Conservation (phyloP, 1,284 basidiomycete species). For the Xerocomus nothofagi region DNA sequence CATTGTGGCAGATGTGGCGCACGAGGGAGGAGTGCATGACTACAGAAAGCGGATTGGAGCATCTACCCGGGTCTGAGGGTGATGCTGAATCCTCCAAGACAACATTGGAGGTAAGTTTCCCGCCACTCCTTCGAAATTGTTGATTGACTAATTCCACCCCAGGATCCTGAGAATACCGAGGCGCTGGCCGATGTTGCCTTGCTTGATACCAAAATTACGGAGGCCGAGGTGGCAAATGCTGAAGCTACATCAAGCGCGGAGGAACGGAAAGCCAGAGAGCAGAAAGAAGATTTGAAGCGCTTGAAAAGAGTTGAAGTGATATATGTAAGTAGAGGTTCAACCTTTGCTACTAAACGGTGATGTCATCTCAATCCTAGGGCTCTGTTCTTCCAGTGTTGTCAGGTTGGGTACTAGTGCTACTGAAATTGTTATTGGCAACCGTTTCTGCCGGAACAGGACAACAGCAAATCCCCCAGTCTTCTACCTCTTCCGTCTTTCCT, state of each 20-base stretch:
- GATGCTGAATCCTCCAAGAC: conserved; percentile 48
- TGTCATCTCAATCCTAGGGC: conserved; percentile 43
- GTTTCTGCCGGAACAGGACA: conserved; percentile 74
- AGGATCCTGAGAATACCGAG: conserved; percentile 63
- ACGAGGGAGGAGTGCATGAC: conserved; percentile 94
- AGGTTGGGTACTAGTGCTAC: conserved; percentile 85
- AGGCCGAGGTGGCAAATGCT: conserved; percentile 60
- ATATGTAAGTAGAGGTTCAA: conserved; percentile 61
- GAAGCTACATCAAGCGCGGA: conserved; percentile 54
- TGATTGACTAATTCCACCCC: conserved; percentile 8
- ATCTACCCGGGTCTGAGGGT: conserved; percentile 66
- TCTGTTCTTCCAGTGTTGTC: conserved; percentile 81
- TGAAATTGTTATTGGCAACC: conserved; percentile 87
- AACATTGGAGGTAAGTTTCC: conserved; percentile 39
- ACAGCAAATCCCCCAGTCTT: conserved; percentile 56
- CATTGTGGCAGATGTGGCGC: conserved; percentile 93
- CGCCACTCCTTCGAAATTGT: conserved; percentile 2
- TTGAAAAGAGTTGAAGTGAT: conserved; percentile 87
- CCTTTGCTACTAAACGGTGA: conserved; percentile 3
- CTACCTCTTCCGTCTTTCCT: conserved; percentile 64
- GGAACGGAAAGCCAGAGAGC: conserved; percentile 64
- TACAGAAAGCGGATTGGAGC: conserved; percentile 87
- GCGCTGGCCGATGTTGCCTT: conserved; percentile 66
- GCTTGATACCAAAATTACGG: conserved; percentile 69
- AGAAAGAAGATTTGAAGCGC: conserved; percentile 77